Evolutionary conservation across 2,329 filamentous ascomycete genomes (phyloP), one percentile per base, ranked within the genome.

Genomic region (Aspergillus persii): DNA sequence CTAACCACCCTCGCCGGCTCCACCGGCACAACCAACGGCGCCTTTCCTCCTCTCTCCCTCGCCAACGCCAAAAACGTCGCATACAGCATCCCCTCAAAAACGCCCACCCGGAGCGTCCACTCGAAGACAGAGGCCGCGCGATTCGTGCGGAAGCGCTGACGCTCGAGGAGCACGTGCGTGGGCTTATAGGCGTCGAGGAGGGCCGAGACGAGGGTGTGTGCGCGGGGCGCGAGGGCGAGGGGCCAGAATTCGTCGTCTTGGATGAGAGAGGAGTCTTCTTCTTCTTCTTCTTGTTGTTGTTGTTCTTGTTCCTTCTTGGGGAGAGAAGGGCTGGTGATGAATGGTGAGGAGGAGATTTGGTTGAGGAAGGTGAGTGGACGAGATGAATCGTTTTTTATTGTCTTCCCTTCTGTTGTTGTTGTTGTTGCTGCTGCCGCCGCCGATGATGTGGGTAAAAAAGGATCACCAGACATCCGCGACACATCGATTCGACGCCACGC

Each of bases 51-150:
- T 26, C 50, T n/a, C 23, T 41, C 51, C 18, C 51, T 9, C 18
- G 31, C 36, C 51, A 91, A 69, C 0, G 87, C 84, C 53, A 82
- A 79, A 41, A 94, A 73, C 11, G 87, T 81, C 8, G 89, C 88
- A 79, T 92, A 89, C 0, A 96, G 76, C 86, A 95, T 95, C 3
- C 86, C 86, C 73, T 96, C 91, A 26, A 96, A 83, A 68, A 89
- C 88, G 65, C 94, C 94, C 8, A 96, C 91, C 1, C 90, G 81
- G 46, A 95, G 72, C 3, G 91, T 94, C 91, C 91, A 96, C 74
- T 96, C 90, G 60, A 87, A 84, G 1, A 96, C 86, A 0, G 86
- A 83, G 0, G 84, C 77, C 0, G 78, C 81, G 8, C 89, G 84
- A n/a, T 81, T 83, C 2, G 86, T 87, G 2, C 91, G 86, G 57